Evolutionary conservation across 1,139 yeast species (phyloP), one percentile per base, ranked within the genome.

Genomic region (Candida frijolesensis): DNA sequence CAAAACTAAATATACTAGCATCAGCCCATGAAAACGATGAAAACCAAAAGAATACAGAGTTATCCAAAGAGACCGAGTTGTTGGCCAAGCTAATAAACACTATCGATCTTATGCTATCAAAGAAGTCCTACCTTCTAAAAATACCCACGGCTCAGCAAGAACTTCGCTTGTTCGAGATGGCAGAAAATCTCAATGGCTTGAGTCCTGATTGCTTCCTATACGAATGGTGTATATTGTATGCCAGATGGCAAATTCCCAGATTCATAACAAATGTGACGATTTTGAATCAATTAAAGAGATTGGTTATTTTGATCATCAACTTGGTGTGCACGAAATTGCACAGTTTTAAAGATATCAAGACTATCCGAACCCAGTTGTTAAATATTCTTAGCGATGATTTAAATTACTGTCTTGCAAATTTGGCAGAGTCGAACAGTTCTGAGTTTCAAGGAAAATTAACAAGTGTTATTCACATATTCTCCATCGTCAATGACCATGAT

Each of bases 401-500:
- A 27, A 33, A 51, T 4, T 48, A 44, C 32, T 52, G 61, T 34
- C 48, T 64, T 22, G 41, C 46, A 15, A 38, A 53, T 32, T 12
- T 44, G 32, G 35, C 47, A 12, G 48, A 46, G 22, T 27, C 42
- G 5, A 47, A 44, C 30, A 25, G 39, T 14, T 42, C 42, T 1
- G 22, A 18, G 15, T 48, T 25, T 18, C 35, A 34, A 18, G 44
- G 47, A 15, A 53, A 45, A 22, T 42, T 63, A n/a, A 46, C 57
- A n/a, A 46, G 55, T 14, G 46, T 61, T 0, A 62, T 67, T 3
- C 76, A 75, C 49, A 59, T 74, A 14, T 72, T 66, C 50, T 62
- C 76, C 4, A 66, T 75, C 4, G 51, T 76, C 19, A 70, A 72
- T 53, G 79, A 74, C 54, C 65, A 63, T 50, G 80, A 72, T 39